Evolutionary conservation across 2,329 filamentous ascomycete genomes (phyloP), one percentile per base, ranked within the genome.

Genomic region (Metarhizium anisopliae): DNA sequence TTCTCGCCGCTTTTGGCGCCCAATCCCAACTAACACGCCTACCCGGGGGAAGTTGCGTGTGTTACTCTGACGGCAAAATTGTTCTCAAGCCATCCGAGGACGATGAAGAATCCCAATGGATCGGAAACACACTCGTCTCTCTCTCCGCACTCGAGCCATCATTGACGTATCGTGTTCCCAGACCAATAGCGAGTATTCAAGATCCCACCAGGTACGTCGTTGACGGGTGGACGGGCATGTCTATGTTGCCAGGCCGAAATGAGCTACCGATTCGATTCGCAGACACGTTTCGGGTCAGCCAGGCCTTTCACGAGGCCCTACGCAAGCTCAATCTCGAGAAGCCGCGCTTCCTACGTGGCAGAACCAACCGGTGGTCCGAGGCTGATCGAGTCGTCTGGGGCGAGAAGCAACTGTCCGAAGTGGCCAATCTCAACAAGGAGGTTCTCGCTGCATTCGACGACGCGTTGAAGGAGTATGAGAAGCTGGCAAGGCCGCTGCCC

Each of bases 351-450:
- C 20, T 55, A 6, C n/a, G 38, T 10, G 18, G 18, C 6, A 52
- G 47, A 5, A 14, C 29, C 38, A 51, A 54, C 20, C 58, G 58
- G 25, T 58, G 52, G 29, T 51, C 51, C 11, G 54, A 52, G 16
- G 55, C 58, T 25, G 58, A 60, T 43, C 36, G 29, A n/a, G 50
- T 57, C 13, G 54, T 55, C 6, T 57, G 56, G 51, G 56, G 29
- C 8, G 52, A 58, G 35, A 54, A 52, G 40, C 13, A 6, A 3
- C 51, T 58, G 10, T 30, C 42, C 5, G 35, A 54, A 0, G 49
- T 58, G n/a, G 50, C 50, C 11, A 42, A 40, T 3, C 43, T 56
- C 25, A 52, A 47, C 25, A 4, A 54, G 10, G 32, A 35, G 32
- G 38, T 60, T 18, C n/a, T 52, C 2, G 14, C 25, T 3, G 47